A percentile compares a stretch with the other conserved stretches of the same genome.
Conservation (phyloP, 139 green algal species). For the Micractinium conductrix region DNA sequence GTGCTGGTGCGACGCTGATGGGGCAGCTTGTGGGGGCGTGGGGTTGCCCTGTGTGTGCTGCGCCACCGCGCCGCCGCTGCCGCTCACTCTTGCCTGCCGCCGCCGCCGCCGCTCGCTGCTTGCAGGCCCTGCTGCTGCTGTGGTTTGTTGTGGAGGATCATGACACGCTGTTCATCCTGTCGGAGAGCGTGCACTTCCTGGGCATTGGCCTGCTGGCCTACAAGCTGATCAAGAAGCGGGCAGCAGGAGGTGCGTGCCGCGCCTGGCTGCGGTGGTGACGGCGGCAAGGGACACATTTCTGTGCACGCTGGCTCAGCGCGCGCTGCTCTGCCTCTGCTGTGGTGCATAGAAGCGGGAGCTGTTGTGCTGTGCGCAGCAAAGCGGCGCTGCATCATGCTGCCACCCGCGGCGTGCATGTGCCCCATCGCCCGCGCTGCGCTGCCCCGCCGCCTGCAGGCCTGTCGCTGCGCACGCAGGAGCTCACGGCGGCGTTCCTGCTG, state of each 20-base stretch:
- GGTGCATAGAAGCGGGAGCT: background rate
- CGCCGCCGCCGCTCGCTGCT: background rate
- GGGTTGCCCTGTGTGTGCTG: background rate
- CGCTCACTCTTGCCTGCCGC: background rate
- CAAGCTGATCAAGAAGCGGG: slow-evolving; percentile 93
- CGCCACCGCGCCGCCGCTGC: too few relatives aligned
- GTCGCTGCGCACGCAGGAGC: slow-evolving; percentile 89
- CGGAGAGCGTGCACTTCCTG: slow-evolving; percentile 92
- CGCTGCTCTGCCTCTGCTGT: background rate
- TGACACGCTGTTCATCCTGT: slow-evolving; percentile 96
- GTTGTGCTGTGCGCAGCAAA: background rate
- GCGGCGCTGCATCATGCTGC: background rate
- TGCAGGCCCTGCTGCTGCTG: slow-evolving; percentile 58
- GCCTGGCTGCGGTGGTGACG: background rate
- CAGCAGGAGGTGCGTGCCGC: slow-evolving; percentile 77
- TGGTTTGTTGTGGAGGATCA: slow-evolving; percentile 95
- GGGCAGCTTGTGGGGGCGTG: too few relatives aligned
- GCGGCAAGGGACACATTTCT: background rate
- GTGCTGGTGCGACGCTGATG: slow-evolving; percentile 72
- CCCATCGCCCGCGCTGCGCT: too few relatives aligned
- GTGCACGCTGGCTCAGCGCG: background rate
- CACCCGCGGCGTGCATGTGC: background rate
- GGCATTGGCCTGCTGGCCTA: slow-evolving; percentile 93
- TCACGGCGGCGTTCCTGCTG: slow-evolving; percentile 92
- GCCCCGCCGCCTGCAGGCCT: slow-evolving; percentile 71